phyloP scores from a whole-genome alignment of 805 yeast genomes.

The Tetrapisispora iriomotensis region DNA sequence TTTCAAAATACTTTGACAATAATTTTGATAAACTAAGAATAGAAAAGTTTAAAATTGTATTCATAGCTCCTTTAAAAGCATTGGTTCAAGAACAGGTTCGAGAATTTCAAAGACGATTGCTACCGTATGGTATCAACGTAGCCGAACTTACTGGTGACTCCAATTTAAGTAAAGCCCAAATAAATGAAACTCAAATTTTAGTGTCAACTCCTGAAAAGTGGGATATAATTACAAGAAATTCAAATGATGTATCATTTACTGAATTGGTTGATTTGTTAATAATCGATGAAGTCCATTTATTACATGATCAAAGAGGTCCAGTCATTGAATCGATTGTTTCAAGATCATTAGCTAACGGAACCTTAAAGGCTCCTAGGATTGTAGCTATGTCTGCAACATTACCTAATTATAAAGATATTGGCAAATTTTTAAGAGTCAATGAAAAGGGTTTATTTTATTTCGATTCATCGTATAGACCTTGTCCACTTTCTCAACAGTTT shows the following conservation, averaged over 20 bases:
- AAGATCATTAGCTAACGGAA: conserved; percentile 45
- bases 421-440: conserved; percentile 64
- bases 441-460: conserved; percentile 63
- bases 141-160: conserved; percentile 89
- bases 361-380: conserved; percentile 47
- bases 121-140: conserved; percentile 56
- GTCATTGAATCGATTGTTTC: conserved; percentile 83
- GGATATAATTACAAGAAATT: conserved; percentile 90
- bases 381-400: conserved; percentile 89
- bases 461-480: conserved; percentile 78
- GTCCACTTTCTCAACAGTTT: conserved; percentile 83
- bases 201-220: conserved; percentile 96
- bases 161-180: conserved; percentile 62
- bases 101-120: conserved; percentile 65
- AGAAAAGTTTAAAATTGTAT: conserved; percentile 63
- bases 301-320: conserved; percentile 94
- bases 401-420: conserved; percentile 84
- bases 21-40: conserved; percentile 41
- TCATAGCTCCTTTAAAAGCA: conserved; percentile 89
- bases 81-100: conserved; percentile 91
- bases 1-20: conserved; percentile 42
- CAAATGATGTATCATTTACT: conserved; percentile 54
- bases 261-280: conserved; percentile 60
- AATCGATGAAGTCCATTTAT: conserved; percentile 84
- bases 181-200: conserved; percentile 66